Base-by-base conservation (phyloP, 352 stramenopile genomes). In the Pythium rhizo-oryzae region DNA sequence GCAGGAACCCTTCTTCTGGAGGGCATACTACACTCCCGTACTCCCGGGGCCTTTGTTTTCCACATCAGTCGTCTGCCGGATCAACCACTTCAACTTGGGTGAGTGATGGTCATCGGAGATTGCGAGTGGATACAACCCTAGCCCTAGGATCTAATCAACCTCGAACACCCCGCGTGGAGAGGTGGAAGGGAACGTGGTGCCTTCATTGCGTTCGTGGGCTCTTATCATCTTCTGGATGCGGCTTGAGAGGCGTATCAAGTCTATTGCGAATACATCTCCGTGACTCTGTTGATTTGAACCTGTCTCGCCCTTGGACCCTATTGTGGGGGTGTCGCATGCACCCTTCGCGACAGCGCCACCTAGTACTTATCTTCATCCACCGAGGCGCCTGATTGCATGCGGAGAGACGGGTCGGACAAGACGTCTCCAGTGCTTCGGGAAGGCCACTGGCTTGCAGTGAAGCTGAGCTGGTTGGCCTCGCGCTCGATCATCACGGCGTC, bases 401-500 rank as follows among this genome's bases (percentile, higher is more conserved):
- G 39, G 0, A 58, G 51, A 3, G 51, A 23, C 11, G 50, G 24
- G 25, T 63, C 57, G 23, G 25, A 21, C 19, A 49, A 21, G 16
- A 49, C 44, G 33, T 65, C 58, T 2, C n/a, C 58, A 18, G 21
- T 13, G 24, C 43, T 24, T 57, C 51, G 50, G 15, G 51, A 54
- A 23, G 60, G 51, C 60, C 60, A 67, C 12, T 67, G 60, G 50
- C 51, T 67, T 7, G 60, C 50, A 39, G 54, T 98, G 24, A 49
- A 62, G 30, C 43, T 47, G 55, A 70, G 37, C 18, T 70, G 56
- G 25, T 37, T 59, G 33, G 28, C 62, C 47, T 93, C 75, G 25
- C 85, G 80, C 64, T 89, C 81, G 28, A 93, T 83, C 82, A 93
- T 92, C 25, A 92, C 87, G 11, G 87, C 84, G 65, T 96, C 89